These are phyloP conservation scores for Conticribra guillardii DNA, from an alignment of 108 stramenopile species.

Conservation along the genomic window DNA sequence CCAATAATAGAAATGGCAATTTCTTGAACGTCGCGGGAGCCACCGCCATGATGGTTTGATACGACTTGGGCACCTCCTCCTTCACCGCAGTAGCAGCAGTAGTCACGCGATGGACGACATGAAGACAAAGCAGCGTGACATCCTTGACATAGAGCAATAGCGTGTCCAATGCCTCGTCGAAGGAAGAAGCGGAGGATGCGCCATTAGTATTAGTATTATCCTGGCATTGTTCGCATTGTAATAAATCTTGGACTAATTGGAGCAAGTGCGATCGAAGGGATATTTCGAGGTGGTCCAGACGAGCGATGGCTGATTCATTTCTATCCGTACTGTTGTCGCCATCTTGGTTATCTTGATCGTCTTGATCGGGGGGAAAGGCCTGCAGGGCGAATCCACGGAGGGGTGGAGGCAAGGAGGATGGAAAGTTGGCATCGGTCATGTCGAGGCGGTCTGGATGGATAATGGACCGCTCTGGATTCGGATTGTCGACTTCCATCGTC, in stretches of 20 bases:
- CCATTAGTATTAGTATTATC: too few relatives aligned
- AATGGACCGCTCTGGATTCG: too few relatives aligned
- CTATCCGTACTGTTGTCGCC: background rate
- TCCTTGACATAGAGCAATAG: slow-evolving; percentile 28
- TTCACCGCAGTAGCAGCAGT: background rate
- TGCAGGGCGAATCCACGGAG: slow-evolving; percentile 4
- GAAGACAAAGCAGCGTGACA: slow-evolving; percentile 32
- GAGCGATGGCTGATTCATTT: background rate
- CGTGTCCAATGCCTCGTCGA: background rate
- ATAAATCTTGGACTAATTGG: slow-evolving; percentile 17
- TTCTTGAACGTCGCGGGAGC: slow-evolving; percentile 25
- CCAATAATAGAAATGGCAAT: slow-evolving; percentile 66
- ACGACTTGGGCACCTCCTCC: background rate
- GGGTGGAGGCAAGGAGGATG: slow-evolving; percentile 14
- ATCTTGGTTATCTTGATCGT: background rate
- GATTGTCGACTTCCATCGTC: too few relatives aligned
- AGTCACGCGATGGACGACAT: slow-evolving; percentile 9
- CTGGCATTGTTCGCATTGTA: background rate
- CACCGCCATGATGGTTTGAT: background rate
- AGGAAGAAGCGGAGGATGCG: background rate
- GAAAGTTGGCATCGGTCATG: slow-evolving; percentile 4
- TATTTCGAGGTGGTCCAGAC: slow-evolving; percentile 41
- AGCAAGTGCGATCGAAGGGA: slow-evolving; percentile 30
- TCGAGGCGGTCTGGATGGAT: too few relatives aligned
- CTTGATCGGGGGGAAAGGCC: slow-evolving; percentile 12